These are phyloP conservation scores for Phialophora chinensis DNA, from an alignment of 2,329 filamentous ascomycete species.

Conservation along the genomic window DNA sequence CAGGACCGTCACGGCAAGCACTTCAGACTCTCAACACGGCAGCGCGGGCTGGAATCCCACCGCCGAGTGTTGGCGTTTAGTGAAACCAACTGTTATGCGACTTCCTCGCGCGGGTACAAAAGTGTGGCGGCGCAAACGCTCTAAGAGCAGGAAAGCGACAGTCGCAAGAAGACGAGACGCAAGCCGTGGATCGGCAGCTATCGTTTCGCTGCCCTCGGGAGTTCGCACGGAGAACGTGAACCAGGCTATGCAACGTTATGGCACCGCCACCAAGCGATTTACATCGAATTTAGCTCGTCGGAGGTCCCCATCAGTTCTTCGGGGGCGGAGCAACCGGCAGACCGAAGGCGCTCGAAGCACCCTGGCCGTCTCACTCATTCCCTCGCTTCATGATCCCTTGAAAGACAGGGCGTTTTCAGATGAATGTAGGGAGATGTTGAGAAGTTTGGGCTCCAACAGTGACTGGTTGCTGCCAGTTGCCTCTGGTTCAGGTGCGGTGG, in stretches of 20 bases:
- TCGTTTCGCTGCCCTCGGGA: background rate
- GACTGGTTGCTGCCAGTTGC: slow-evolving; percentile 26
- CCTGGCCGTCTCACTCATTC: slow-evolving; percentile 23
- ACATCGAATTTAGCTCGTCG: background rate
- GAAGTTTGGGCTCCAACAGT: slow-evolving; percentile 27
- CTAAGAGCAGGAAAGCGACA: slow-evolving; percentile 11
- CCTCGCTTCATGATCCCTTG: slow-evolving; percentile 34
- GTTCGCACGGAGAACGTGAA: background rate
- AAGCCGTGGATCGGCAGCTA: slow-evolving; percentile 7
- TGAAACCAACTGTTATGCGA: slow-evolving; percentile 26
- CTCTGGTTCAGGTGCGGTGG: background rate
- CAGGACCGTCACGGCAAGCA: background rate
- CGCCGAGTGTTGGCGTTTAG: slow-evolving; percentile 25
- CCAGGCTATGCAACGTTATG: background rate
- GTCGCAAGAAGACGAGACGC: slow-evolving; percentile 20
- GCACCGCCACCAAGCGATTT: background rate
- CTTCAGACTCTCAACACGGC: slow-evolving; percentile 6
- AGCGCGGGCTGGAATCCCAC: slow-evolving; percentile 14
- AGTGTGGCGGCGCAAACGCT: slow-evolving; percentile 14
- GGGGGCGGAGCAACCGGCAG: background rate
- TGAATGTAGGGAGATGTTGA: slow-evolving; percentile 32
- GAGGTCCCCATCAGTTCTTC: background rate
- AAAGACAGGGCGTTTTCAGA: slow-evolving; percentile 29
- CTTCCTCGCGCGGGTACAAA: slow-evolving; percentile 6
- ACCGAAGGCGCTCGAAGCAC: background rate